A percentile compares a stretch with the other conserved stretches of the same genome.
Conservation (phyloP, 768 basidiomycete genomes). For the Paxillus involutus region DNA sequence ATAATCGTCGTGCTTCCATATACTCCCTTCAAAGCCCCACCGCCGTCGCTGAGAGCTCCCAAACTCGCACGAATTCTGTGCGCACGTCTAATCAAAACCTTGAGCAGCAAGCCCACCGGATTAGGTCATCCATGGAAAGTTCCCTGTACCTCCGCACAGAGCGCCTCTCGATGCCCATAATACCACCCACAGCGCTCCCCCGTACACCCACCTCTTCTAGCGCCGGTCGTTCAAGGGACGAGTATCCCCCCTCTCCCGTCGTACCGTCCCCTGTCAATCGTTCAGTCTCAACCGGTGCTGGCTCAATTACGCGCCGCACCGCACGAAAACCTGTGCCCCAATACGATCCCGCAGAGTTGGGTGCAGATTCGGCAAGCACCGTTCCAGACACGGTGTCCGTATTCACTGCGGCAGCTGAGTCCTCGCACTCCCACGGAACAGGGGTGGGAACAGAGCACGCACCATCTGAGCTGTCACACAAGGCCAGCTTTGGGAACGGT, state of each 20-base stretch:
- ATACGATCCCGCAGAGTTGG: slow-evolving; percentile 38
- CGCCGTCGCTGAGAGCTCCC: slow-evolving; percentile 1
- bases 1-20: slow-evolving; percentile 18
- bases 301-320: slow-evolving; percentile 30
- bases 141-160: slow-evolving; percentile 24
- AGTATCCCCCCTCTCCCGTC: slow-evolving; percentile 30
- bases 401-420: slow-evolving; percentile 20
- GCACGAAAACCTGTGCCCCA: slow-evolving; percentile 59
- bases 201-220: slow-evolving; percentile 16
- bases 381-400: slow-evolving; percentile 20
- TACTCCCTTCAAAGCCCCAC: slow-evolving; percentile 16
- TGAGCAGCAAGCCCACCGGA: slow-evolving; percentile 31
- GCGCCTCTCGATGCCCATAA: slow-evolving; percentile 29
- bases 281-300: slow-evolving; percentile 25
- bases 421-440: slow-evolving; percentile 29
- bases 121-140: slow-evolving; percentile 32
- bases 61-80: slow-evolving; percentile 7
- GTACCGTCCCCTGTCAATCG: slow-evolving; percentile 22
- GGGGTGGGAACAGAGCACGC: slow-evolving; percentile 10
- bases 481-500: slow-evolving; percentile 46
- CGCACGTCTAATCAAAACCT: slow-evolving; percentile 18
- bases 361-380: slow-evolving; percentile 13
- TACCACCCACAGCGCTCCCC: slow-evolving; percentile 15
- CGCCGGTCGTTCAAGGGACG: slow-evolving; percentile 20
- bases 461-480: slow-evolving; percentile 33